Conservation (phyloP, 768 basidiomycete species). For the Tephrocybe sp. region DNA sequence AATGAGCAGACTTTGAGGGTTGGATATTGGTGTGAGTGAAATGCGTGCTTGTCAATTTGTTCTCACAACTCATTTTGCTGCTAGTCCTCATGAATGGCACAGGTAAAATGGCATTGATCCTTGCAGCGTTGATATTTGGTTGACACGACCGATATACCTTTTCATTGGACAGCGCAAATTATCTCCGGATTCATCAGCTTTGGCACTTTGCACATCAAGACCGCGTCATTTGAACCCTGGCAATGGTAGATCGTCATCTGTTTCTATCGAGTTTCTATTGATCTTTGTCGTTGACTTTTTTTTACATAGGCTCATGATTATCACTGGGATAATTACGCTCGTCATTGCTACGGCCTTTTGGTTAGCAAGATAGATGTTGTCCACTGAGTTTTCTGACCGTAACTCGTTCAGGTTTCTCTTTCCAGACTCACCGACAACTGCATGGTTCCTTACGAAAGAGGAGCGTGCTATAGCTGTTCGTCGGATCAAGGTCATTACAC, state of each 20-base stretch:
- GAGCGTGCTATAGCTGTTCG: constrained; percentile 65
- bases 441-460: constrained; percentile 70
- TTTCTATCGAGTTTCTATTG: not conserved
- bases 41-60: not conserved
- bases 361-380: constrained; percentile 29
- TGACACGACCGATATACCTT: not conserved
- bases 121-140: not conserved
- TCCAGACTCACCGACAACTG: constrained; percentile 73
- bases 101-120: constrained; percentile 42
- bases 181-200: constrained; percentile 70
- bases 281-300: not conserved
- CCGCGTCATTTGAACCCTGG: constrained; percentile 62
- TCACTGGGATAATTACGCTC: constrained; percentile 62
- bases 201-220: constrained; percentile 62
- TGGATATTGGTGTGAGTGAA: constrained; percentile 74
- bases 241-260: constrained; percentile 65
- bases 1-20: constrained; percentile 68
- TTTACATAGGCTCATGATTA: constrained; percentile 60
- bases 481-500: constrained; percentile 67
- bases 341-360: constrained; percentile 53
- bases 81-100: constrained; percentile 76
- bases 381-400: not conserved
- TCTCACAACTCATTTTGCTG: not conserved
- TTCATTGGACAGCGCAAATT: constrained; percentile 65
- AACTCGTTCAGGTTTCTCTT: constrained; percentile 53